Percentiles rank a stretch among this genome's conserved stretches.
phyloP scores from a whole-genome alignment of 2,329 filamentous ascomycete species.

The Fusarium mangiferae region DNA sequence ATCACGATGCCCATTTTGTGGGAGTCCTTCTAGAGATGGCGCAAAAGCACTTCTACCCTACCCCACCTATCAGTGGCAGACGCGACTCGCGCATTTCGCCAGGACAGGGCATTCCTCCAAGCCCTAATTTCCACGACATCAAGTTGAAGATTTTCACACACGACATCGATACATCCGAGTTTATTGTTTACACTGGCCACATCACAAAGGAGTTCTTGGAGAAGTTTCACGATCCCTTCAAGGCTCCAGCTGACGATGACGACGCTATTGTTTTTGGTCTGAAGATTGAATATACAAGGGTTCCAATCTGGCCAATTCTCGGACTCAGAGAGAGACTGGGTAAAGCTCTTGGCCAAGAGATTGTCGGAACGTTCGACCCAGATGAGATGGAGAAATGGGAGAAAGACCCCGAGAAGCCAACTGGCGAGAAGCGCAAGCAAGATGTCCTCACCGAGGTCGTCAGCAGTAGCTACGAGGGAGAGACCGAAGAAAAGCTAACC shows the following conservation, averaged over 20 bases:
- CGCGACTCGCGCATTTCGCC: constrained; percentile 44
- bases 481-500: constrained; percentile 48
- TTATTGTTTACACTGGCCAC: constrained; percentile 63
- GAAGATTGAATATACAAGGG: constrained; percentile 58
- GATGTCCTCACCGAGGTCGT: constrained; percentile 52
- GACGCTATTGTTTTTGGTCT: constrained; percentile 50
- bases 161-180: constrained; percentile 58
- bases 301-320: constrained; percentile 65
- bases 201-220: constrained; percentile 61
- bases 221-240: constrained; percentile 61
- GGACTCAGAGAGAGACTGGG: constrained; percentile 66
- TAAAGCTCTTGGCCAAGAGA: constrained; percentile 61
- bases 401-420: constrained; percentile 50
- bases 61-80: constrained; percentile 30
- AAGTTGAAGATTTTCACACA: constrained; percentile 63
- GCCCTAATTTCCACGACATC: constrained; percentile 57
- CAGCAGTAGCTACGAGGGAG: constrained; percentile 55
- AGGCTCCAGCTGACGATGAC: constrained; percentile 46
- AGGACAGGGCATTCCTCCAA: constrained; percentile 29
- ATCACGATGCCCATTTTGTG: constrained; percentile 64
- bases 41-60: constrained; percentile 62
- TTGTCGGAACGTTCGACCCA: constrained; percentile 57
- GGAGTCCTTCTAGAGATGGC: constrained; percentile 67
- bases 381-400: constrained; percentile 60
- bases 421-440: constrained; percentile 48